These are phyloP conservation scores for Pseudogymnoascus sp. DNA, from an alignment of 2,329 filamentous ascomycete genomes.

Conservation along the genomic window DNA sequence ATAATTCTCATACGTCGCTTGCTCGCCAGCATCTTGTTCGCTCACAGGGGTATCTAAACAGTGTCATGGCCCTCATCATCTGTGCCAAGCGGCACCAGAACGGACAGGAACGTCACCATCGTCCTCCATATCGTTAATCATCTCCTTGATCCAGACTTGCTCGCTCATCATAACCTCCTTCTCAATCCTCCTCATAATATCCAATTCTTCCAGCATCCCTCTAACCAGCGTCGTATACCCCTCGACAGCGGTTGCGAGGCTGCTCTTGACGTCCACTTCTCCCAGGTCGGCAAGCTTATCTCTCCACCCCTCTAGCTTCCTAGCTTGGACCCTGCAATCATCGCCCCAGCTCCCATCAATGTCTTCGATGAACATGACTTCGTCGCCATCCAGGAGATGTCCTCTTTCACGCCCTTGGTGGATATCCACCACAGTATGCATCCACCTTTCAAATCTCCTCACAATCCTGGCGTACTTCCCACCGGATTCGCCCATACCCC, in stretches of 20 bases:
- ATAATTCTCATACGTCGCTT: neutral
- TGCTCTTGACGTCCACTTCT: slow-evolving; percentile 26
- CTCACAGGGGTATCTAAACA: slow-evolving; percentile 7
- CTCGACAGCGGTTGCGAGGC: slow-evolving; percentile 40
- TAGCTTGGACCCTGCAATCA: slow-evolving; percentile 43
- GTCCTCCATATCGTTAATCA: slow-evolving; percentile 36
- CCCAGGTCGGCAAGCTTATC: slow-evolving; percentile 41
- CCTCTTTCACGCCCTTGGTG: slow-evolving; percentile 34
- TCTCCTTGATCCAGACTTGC: slow-evolving; percentile 48
- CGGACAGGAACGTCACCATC: slow-evolving; percentile 14
- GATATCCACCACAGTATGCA: slow-evolving; percentile 38
- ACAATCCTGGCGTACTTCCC: slow-evolving; percentile 50
- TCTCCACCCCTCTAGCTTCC: slow-evolving; percentile 48
- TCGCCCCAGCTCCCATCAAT: slow-evolving; percentile 52
- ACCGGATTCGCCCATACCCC: slow-evolving; percentile 46
- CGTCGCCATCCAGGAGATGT: slow-evolving; percentile 25
- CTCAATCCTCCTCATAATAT: slow-evolving; percentile 55
- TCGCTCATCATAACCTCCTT: slow-evolving; percentile 48
- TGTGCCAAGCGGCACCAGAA: neutral
- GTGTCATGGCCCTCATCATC: neutral
- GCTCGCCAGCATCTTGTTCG: neutral
- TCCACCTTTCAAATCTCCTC: slow-evolving; percentile 53
- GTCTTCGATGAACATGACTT: slow-evolving; percentile 43
- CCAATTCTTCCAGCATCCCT: slow-evolving; percentile 55
- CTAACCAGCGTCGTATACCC: slow-evolving; percentile 42